Conservation (phyloP, 345 rosid genomes). For the Erucastrum elatum region DNA sequence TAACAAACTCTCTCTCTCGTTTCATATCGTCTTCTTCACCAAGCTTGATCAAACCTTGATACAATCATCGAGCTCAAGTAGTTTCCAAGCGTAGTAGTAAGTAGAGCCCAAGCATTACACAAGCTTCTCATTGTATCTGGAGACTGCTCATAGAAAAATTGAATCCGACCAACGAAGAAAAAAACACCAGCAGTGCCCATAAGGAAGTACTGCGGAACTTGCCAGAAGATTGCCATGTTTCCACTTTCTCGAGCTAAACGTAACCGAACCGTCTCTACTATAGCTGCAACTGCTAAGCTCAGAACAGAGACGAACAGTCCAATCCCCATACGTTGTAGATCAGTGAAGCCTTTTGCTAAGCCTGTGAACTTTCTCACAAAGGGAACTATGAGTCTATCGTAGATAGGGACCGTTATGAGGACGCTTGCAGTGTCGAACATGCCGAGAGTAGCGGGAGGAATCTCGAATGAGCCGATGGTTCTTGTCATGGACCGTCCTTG, state of each 20-base stretch:
- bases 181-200: constrained; percentile 91
- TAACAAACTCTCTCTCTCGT: too few species aligned
- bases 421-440: constrained; percentile 77
- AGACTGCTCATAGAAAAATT: constrained; percentile 93
- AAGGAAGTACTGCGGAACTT: constrained; percentile 82
- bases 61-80: constrained; percentile 85
- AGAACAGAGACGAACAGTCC: constrained; percentile 77
- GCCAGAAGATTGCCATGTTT: constrained; percentile 71
- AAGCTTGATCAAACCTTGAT: too few species aligned
- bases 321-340: constrained; percentile 65
- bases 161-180: constrained; percentile 75
- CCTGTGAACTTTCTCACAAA: constrained; percentile 47
- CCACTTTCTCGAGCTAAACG: constrained; percentile 63
- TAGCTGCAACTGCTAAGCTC: constrained; percentile 80
- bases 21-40: too few species aligned
- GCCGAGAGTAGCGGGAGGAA: constrained; percentile 91
- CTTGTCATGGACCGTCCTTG: constrained; percentile 83
- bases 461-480: constrained; percentile 70
- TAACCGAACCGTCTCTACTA: constrained; percentile 71
- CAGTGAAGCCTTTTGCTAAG: not conserved
- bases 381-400: constrained; percentile 75
- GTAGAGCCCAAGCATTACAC: constrained; percentile 74
- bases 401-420: constrained; percentile 83
- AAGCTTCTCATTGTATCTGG: constrained; percentile 95
- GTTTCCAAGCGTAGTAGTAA: constrained; percentile 74